A percentile compares a stretch with the other conserved stretches of the same genome.
Conservation (phyloP, 257 asterid species). For the Ehretia macrophylla region DNA sequence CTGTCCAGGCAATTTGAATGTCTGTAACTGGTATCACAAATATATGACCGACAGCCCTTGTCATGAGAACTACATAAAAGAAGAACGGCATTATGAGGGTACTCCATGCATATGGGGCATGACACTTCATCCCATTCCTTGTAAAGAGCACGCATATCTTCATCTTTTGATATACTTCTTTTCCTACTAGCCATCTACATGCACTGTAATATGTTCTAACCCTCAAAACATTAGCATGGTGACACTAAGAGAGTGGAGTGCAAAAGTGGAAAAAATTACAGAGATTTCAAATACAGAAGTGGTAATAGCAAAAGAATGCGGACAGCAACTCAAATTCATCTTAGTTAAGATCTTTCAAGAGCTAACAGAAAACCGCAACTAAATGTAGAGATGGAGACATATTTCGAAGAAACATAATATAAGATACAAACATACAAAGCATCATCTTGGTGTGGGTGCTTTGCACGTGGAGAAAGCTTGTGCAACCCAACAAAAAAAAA, state of each 20-base stretch:
- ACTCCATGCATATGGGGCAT: constrained; percentile 95
- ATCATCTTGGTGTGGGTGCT: too few species aligned
- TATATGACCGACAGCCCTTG: constrained; percentile 82
- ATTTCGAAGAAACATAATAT: too few species aligned
- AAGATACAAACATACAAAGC: too few species aligned
- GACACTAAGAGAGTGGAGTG: constrained; percentile 7
- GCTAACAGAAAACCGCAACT: too few species aligned
- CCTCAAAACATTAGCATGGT: constrained; percentile 36
- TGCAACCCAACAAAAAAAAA: too few species aligned
- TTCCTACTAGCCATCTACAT: constrained; percentile 92
- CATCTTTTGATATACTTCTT: constrained; percentile 70
- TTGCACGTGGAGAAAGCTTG: too few species aligned
- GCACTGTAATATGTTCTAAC: constrained; percentile 62
- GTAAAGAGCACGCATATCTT: constrained; percentile 52
- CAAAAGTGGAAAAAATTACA: neutral
- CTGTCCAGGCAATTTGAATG: constrained; percentile 93
- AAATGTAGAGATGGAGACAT: too few species aligned
- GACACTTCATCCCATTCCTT: constrained; percentile 94
- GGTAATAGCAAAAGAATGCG: too few species aligned
- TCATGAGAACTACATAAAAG: constrained; percentile 84
- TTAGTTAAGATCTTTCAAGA: too few species aligned
- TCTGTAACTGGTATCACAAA: constrained; percentile 91
- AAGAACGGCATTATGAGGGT: constrained; percentile 76
- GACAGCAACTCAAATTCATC: too few species aligned
- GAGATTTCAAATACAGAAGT: neutral